Base-by-base conservation (phyloP, 73 alveolate genomes). In the Uronychia binucleata region DNA sequence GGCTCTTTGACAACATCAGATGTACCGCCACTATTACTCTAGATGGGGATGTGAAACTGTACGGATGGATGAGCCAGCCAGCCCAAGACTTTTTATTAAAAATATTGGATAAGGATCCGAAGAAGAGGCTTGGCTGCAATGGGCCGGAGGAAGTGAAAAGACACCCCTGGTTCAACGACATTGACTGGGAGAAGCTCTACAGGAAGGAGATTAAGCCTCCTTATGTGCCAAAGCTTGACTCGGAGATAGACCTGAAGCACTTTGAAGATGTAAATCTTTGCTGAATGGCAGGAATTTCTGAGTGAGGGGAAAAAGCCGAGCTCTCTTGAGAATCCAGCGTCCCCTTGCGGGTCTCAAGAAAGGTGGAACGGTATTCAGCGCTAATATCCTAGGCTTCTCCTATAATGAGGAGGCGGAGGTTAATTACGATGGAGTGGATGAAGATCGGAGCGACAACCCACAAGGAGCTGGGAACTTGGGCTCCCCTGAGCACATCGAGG, bases 1-100 rank as follows among this genome's bases (percentile, higher is more conserved):
- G 89, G 76, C 87, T 95, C 75, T 97, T 95, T 81, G 88, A 93
- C 83, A 91, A 93, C 84, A 95, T 95, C 31, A 94, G 88, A 96
- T 91, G 85, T 86, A 96, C 94, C 19, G 92, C 81, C 77, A 86
- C 94, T 32, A 46, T 19, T 46, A 46, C 5, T 11, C 67, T n/a
- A 91, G 88, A 30, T 94, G 98, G 0, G 91, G 90, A 58, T 83
- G 84, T 87, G 78, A 93, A 75, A 81, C 93, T 19, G 81, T 58
- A 26, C 94, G 87, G 34, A 94, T 98, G 0, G 88, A 88, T 26
- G 83, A 89, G 34, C 89, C 91, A 33, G 29, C 88, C 82, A 59
- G 79, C 86, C 84, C 92, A 79, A 93, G 79, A 94, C 77, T 76
- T 90, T 25, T 80, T 97, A 30, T 32, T 11, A 34, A 8, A 26